Evolutionary conservation across 2,329 filamentous ascomycete species (phyloP).

Genomic region (Monilinia aucupariae): DNA sequence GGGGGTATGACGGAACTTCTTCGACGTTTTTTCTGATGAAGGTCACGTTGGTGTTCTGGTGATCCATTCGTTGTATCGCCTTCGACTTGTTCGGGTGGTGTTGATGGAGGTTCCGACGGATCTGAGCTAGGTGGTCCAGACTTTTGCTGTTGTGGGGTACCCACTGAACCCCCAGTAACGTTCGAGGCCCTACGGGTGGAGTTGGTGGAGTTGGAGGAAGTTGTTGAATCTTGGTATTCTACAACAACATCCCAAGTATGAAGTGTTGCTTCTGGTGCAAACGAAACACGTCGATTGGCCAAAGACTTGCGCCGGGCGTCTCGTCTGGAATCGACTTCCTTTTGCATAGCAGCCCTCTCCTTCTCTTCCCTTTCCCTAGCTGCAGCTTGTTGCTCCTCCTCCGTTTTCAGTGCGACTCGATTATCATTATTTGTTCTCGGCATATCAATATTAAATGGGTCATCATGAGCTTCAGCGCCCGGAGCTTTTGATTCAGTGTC

Average conservation of each 20-base stretch:
- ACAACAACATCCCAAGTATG: conserved; percentile 90
- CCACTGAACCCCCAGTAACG: conserved; percentile 25
- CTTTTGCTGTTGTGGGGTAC: conserved; percentile 24
- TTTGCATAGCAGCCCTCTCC: conserved; percentile 54
- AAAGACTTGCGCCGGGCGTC: conserved; percentile 90
- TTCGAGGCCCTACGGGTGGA: conserved; percentile 69
- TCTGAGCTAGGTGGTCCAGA: conserved; percentile 40
- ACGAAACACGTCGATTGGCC: conserved; percentile 89
- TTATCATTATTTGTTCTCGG: conserved; percentile 37
- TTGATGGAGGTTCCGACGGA: conserved; percentile 54
- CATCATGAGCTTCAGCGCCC: conserved; percentile 40
- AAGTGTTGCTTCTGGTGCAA: conserved; percentile 92
- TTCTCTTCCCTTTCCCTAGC: conserved; percentile 64
- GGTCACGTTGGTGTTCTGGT: conserved; percentile 59
- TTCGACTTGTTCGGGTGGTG: conserved; percentile 56
- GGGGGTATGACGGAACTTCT: conserved; percentile 63
- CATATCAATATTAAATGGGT: conserved; percentile 43
- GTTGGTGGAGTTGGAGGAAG: conserved; percentile 66
- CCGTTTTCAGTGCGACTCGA: conserved; percentile 60
- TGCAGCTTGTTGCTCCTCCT: conserved; percentile 66
- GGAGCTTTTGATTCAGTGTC: conserved; percentile 24
- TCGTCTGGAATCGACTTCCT: conserved; percentile 62
- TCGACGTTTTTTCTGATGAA: conserved; percentile 56
- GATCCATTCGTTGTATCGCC: conserved; percentile 53
- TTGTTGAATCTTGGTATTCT: conserved; percentile 85